Base-by-base conservation (phyloP, 345 rosid genomes). In the Turritis glabra region DNA sequence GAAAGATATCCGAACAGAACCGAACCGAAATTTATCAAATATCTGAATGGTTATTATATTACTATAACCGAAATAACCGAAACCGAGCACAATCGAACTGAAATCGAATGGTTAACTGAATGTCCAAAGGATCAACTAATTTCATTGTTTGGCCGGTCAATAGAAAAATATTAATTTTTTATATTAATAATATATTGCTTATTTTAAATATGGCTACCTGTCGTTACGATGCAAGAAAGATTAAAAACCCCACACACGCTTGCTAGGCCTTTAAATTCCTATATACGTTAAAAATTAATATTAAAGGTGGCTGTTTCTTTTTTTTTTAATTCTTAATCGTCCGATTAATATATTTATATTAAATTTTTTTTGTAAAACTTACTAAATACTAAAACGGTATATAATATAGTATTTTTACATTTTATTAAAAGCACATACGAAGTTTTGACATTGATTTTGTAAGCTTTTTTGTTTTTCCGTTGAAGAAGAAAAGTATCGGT, bases 401-500 rank as follows among this genome's bases (percentile, higher is more conserved):
- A 41, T 5, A 43, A 15, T 8, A 54, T 8, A 29, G 17, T 8
- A 4, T 8, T 17, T 30, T 30, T 56, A 5, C 25, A 56, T 30
- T 30, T n/a, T n/a, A n/a, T n/a, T n/a, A n/a, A n/a, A n/a, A 23
- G 13, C 15, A 52, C 33, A 12, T 51, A 23, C 11, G 3, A 51
- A 51, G 11, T 13, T 26, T 52, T 26, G 18, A 54, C 59, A 14
- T 14, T 53, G 12, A 15, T 54, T 26, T 13, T 53, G 5, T 4
- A 3, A 12, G 43, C 9, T 22, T 5, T 27, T 27, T 55, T 9
- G 46, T 30, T 52, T n/a, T 32, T 58, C 74, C 66, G 67, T 70
- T 70, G 67, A 70, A 50, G 19, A n/a, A 25, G 9, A 12, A 33
- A 2, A 60, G 27, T 21, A 71, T 60, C 68, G 9, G 69, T 75